Evolutionary conservation across 2,329 filamentous ascomycete species (phyloP).

Genomic region (Exophiala bonariae): DNA sequence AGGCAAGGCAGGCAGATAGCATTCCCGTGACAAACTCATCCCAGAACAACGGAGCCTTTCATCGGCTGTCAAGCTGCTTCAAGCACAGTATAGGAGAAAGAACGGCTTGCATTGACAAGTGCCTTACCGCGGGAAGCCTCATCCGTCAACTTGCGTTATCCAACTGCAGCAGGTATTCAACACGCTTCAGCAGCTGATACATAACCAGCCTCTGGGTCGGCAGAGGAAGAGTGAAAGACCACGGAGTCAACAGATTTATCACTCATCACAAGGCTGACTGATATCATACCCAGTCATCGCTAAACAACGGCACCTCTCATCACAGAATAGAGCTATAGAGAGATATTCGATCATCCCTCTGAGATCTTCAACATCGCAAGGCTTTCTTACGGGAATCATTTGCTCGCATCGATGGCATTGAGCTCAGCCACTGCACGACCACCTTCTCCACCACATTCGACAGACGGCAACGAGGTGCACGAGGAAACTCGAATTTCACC

Average conservation of each 20-base stretch:
- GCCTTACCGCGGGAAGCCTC: constrained; percentile 8
- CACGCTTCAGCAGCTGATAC: too few species aligned
- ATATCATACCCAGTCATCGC: too few species aligned
- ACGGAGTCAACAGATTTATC: too few species aligned
- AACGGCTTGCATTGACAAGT: constrained; percentile 13
- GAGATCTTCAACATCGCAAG: too few species aligned
- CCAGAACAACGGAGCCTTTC: constrained; percentile 21
- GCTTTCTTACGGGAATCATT: not conserved
- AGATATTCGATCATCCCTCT: too few species aligned
- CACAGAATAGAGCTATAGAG: too few species aligned
- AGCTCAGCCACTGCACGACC: constrained; percentile 12
- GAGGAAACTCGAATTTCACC: constrained; percentile 10
- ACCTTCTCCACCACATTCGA: constrained; percentile 26
- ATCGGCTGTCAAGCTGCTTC: constrained; percentile 19
- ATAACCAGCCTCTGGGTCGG: too few species aligned
- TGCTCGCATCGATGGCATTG: constrained; percentile 15
- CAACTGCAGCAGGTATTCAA: too few species aligned
- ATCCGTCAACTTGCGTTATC: constrained; percentile 1
- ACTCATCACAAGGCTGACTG: too few species aligned
- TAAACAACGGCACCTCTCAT: too few species aligned
- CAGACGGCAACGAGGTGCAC: constrained; percentile 17
- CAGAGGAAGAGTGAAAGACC: too few species aligned
- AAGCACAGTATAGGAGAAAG: constrained; percentile 15
- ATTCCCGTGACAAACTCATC: constrained; percentile 13
- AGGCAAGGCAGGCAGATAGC: constrained; percentile 15